These are phyloP conservation scores for Kodamaea kaohsiungensis DNA, from an alignment of 805 yeast genomes.

Conservation along the genomic window DNA sequence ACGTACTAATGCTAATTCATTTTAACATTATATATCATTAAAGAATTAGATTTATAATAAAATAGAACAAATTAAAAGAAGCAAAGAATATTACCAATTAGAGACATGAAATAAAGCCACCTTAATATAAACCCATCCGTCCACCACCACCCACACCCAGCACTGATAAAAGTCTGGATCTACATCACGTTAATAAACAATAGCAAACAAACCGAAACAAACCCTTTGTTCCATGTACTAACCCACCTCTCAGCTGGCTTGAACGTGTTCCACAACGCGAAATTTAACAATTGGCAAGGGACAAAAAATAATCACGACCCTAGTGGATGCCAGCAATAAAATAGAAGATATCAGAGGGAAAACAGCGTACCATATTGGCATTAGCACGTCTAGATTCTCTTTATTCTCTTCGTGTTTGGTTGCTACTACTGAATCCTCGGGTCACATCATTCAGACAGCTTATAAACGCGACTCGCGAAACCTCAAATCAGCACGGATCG, in stretches of 20 bases:
- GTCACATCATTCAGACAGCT: background rate
- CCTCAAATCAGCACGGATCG: background rate
- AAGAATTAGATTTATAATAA: too few relatives aligned
- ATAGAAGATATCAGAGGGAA: background rate
- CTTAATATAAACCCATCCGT: too few relatives aligned
- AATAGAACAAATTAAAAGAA: background rate
- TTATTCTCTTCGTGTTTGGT: too few relatives aligned
- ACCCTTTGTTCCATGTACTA: background rate
- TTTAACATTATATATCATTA: too few relatives aligned
- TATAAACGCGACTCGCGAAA: background rate
- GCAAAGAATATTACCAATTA: background rate
- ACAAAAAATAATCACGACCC: constrained; percentile 9
- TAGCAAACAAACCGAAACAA: background rate
- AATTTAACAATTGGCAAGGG: background rate
- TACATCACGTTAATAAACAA: background rate
- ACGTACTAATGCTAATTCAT: too few relatives aligned
- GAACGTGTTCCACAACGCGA: constrained; percentile 3
- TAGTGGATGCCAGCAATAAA: background rate
- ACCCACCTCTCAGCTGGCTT: background rate
- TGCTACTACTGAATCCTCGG: too few relatives aligned
- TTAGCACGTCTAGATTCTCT: background rate
- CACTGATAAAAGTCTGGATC: background rate
- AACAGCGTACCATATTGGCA: background rate
- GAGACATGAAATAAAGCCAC: background rate
- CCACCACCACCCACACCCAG: background rate